A percentile compares a stretch with the other conserved stretches of the same genome.
Evolutionary conservation across 108 stramenopile species (phyloP).

Genomic region (Cyclostephanos invisitatus): DNA sequence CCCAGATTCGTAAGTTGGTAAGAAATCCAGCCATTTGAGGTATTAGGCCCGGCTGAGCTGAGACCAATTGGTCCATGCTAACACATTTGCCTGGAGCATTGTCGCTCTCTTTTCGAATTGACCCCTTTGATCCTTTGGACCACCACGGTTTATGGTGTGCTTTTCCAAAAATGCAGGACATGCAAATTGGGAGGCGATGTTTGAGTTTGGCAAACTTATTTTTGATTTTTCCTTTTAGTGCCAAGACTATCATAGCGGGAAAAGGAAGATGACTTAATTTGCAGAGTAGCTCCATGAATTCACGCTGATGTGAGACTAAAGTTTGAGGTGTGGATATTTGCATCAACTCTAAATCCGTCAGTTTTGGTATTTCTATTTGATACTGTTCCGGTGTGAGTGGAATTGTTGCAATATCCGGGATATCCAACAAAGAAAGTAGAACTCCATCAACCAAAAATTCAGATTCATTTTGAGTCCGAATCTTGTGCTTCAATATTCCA

Average conservation of each 20-base stretch:
- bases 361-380: slow-evolving; percentile 1
- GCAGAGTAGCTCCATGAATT: slow-evolving; percentile 13
- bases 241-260: slow-evolving; percentile 9
- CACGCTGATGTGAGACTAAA: slow-evolving; percentile 16
- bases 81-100: slow-evolving; percentile 33
- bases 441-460: neutral
- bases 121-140: neutral
- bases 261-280: slow-evolving; percentile 25
- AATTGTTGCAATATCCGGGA: neutral
- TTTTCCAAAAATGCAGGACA: slow-evolving; percentile 22
- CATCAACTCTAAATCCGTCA: slow-evolving; percentile 3
- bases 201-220: slow-evolving; percentile 7
- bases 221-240: slow-evolving; percentile 6
- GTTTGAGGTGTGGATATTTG: slow-evolving; percentile 9
- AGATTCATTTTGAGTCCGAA: neutral
- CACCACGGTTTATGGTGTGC: slow-evolving; percentile 28
- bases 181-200: slow-evolving; percentile 18
- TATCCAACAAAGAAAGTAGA: neutral
- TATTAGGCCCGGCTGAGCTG: slow-evolving; percentile 38
- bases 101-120: neutral
- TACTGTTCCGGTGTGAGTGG: neutral
- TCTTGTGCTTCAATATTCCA: neutral
- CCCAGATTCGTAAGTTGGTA: slow-evolving; percentile 23
- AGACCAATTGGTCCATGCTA: slow-evolving; percentile 48
- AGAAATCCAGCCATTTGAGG: slow-evolving; percentile 29